phyloP scores from a whole-genome alignment of 306 rosid species.

The Echinosophora koreensis region DNA sequence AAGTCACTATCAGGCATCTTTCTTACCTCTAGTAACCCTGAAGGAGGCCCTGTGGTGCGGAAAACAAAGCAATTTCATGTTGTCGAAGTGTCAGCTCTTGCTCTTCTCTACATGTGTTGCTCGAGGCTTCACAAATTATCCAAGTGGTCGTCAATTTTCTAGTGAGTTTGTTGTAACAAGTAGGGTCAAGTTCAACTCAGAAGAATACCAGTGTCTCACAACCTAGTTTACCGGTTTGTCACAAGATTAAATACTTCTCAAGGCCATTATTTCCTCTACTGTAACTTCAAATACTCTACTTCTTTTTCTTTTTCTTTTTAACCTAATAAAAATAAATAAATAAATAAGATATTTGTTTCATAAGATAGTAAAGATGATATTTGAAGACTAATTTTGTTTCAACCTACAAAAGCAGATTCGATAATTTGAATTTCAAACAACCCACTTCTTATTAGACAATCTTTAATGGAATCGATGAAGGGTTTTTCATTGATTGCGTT shows the following conservation, averaged over 20 bases:
- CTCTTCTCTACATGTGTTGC: slow-evolving; percentile 42
- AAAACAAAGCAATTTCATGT: no score
- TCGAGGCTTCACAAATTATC: slow-evolving; percentile 65
- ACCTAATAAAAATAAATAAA: not conserved
- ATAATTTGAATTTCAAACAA: slow-evolving; percentile 37
- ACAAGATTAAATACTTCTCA: slow-evolving; percentile 39
- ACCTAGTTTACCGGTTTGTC: slow-evolving; percentile 64
- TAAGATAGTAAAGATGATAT: not conserved
- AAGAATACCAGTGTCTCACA: slow-evolving; percentile 48
- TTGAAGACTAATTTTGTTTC: not conserved
- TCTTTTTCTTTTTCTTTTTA: not conserved
- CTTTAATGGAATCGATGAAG: slow-evolving; percentile 46
- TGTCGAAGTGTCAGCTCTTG: not conserved
- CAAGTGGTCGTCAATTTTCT: slow-evolving; percentile 52
- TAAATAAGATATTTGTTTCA: not conserved
- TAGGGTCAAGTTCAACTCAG: slow-evolving; percentile 50
- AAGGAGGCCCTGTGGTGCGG: no score
- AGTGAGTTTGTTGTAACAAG: slow-evolving; percentile 46
- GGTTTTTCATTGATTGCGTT: slow-evolving; percentile 18
- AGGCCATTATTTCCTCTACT: slow-evolving; percentile 30
- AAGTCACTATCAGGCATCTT: no score
- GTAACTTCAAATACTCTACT: not conserved
- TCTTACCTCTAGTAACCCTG: no score
- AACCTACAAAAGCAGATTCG: slow-evolving; percentile 44
- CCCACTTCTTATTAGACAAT: slow-evolving; percentile 46